Conservation (phyloP, 257 asterid species). For the Apocynum venetum region DNA sequence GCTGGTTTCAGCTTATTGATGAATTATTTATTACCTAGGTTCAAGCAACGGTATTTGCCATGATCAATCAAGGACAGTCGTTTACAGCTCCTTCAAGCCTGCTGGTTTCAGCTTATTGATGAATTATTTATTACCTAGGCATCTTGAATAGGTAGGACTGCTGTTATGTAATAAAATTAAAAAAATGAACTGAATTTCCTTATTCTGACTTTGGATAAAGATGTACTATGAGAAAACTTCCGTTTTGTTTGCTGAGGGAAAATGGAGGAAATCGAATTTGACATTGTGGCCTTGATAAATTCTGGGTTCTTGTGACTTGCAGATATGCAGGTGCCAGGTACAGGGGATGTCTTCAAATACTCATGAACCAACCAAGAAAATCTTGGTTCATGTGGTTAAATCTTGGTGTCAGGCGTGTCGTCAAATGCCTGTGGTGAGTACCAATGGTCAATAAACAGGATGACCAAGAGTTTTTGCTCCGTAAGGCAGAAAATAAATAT, state of each 20-base stretch:
- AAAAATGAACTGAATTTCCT: neutral
- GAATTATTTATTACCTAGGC: neutral
- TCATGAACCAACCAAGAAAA: constrained; percentile 26
- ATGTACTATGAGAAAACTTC: neutral
- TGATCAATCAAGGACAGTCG: constrained; percentile 57
- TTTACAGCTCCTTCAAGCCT: neutral
- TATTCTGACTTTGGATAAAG: neutral
- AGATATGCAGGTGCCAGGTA: constrained; percentile 45
- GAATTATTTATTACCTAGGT: neutral
- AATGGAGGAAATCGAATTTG: neutral
- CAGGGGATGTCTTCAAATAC: constrained; percentile 43
- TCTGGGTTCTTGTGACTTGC: constrained; percentile 13
- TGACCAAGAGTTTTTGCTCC: too few species aligned
- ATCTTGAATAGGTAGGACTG: too few species aligned
- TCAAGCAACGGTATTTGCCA: neutral
- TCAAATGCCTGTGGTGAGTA: too few species aligned
- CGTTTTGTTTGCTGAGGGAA: neutral
- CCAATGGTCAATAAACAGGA: too few species aligned
- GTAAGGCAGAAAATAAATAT: too few species aligned
- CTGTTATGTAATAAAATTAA: too few species aligned
- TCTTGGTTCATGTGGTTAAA: constrained; percentile 54
- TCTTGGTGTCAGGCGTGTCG: constrained; percentile 18
- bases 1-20: neutral
- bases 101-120: neutral
- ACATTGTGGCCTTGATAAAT: constrained; percentile 5